These are phyloP conservation scores for Exophiala aquamarina DNA, from an alignment of 2,329 filamentous ascomycete species.

Conservation along the genomic window DNA sequence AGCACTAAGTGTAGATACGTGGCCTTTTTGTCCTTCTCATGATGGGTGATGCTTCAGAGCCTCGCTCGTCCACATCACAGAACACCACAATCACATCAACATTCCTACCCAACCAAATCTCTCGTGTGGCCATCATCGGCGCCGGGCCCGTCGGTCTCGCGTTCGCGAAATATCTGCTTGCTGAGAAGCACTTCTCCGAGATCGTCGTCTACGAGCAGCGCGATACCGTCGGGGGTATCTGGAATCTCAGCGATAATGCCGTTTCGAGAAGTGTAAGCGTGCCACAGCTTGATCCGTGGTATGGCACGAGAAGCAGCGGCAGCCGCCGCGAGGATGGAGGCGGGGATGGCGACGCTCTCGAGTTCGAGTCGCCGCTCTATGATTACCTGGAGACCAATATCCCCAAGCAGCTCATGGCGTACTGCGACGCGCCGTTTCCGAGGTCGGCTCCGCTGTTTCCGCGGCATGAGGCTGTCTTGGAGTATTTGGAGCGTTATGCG, in stretches of 20 bases:
- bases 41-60: not conserved
- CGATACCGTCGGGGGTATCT: slow-evolving; percentile 73
- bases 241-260: slow-evolving; percentile 63
- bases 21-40: too few species aligned
- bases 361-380: slow-evolving; percentile 84
- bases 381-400: slow-evolving; percentile 84
- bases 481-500: slow-evolving; percentile 73
- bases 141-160: slow-evolving; percentile 54
- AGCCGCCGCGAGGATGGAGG: not conserved
- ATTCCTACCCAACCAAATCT: slow-evolving; percentile 6
- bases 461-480: slow-evolving; percentile 65
- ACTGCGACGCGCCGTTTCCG: slow-evolving; percentile 68
- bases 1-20: too few species aligned
- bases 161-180: slow-evolving; percentile 75
- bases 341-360: slow-evolving; percentile 41
- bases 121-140: slow-evolving; percentile 25
- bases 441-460: slow-evolving; percentile 71
- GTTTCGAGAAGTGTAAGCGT: slow-evolving; percentile 61
- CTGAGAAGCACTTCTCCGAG: slow-evolving; percentile 66
- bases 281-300: slow-evolving; percentile 59
- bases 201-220: slow-evolving; percentile 84
- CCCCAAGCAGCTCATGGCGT: slow-evolving; percentile 76
- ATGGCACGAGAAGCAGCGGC: slow-evolving; percentile 42
- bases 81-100: not conserved
- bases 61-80: not conserved